Conservation (phyloP, 192 early-diverging fungal genomes). For the Entomortierella chlamydospora region DNA sequence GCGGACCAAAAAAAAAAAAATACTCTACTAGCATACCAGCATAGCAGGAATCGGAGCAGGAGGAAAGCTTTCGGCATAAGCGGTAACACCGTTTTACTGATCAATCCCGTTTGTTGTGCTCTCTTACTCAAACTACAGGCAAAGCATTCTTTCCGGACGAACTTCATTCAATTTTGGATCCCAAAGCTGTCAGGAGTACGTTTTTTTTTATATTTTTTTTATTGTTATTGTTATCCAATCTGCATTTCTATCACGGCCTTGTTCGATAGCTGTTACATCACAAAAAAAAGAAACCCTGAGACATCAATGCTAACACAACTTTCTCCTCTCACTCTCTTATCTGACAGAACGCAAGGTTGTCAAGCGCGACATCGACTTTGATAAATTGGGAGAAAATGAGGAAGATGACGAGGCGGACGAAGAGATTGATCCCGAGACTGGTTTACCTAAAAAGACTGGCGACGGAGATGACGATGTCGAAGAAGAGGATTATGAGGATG, state of each 20-base stretch:
- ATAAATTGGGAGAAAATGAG: conserved; percentile 24
- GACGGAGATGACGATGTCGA: conserved; percentile 35
- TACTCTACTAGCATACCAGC: too few relatives aligned
- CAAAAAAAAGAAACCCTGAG: too few relatives aligned
- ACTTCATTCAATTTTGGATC: conserved; percentile 48
- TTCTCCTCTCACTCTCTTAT: background rate
- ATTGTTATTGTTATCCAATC: background rate
- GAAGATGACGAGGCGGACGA: conserved; percentile 27
- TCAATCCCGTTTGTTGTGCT: background rate
- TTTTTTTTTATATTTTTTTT: conserved; percentile 1
- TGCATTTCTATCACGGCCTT: too few relatives aligned
- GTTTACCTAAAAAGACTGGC: conserved; percentile 27
- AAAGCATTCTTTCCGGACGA: conserved; percentile 52
- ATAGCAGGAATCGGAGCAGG: too few relatives aligned
- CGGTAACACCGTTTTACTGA: too few relatives aligned
- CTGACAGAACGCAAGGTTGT: conserved; percentile 30
- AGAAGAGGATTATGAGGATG: conserved; percentile 43
- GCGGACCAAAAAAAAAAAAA: background rate
- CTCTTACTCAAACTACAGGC: conserved; percentile 4
- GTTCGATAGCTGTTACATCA: too few relatives aligned
- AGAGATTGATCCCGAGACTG: conserved; percentile 41
- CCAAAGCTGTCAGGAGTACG: conserved; percentile 47
- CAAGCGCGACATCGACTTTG: conserved; percentile 20
- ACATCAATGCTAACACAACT: background rate
- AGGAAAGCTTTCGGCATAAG: too few relatives aligned